Evolutionary conservation across 345 rosid species (phyloP).

Genomic region (Theobroma cacao): DNA sequence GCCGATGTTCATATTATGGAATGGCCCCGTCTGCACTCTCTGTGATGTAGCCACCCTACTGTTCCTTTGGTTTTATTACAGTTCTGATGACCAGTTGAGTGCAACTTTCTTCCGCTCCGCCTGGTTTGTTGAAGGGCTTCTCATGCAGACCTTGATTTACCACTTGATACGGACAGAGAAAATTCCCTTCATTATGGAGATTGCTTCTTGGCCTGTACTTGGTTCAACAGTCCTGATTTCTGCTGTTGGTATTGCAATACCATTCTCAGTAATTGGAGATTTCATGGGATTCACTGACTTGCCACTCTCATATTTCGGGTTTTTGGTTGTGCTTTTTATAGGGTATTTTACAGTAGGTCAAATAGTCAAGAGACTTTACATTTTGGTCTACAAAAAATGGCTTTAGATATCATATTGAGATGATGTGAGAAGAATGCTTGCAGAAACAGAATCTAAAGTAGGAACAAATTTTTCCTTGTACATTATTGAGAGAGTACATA

Average conservation of each 20-base stretch:
- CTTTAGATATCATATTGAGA: constrained; percentile 29
- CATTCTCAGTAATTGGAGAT: constrained; percentile 36
- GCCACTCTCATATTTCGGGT: constrained; percentile 53
- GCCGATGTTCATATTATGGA: constrained; percentile 60
- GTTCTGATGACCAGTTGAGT: neutral
- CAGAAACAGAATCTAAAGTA: neutral
- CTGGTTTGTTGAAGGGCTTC: constrained; percentile 64
- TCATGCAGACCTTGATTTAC: constrained; percentile 61
- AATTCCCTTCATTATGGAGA: constrained; percentile 56
- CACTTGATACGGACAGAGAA: constrained; percentile 69
- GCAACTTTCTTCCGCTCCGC: constrained; percentile 46
- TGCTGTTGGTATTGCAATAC: constrained; percentile 51
- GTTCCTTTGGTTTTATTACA: constrained; percentile 44
- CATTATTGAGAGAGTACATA: constrained; percentile 20
- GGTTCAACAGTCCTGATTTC: constrained; percentile 48
- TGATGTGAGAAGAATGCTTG: neutral
- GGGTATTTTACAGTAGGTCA: constrained; percentile 60
- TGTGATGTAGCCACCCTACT: constrained; percentile 45
- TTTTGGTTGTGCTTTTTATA: constrained; percentile 54
- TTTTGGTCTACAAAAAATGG: constrained; percentile 50
- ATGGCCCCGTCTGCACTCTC: constrained; percentile 54
- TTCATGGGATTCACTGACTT: constrained; percentile 42
- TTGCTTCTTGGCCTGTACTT: constrained; percentile 63
- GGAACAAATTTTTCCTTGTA: constrained; percentile 11
- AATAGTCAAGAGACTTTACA: constrained; percentile 55